These are phyloP conservation scores for Helianthus tuberosus DNA, from an alignment of 129 eudicot genomes.

Conservation along the genomic window DNA sequence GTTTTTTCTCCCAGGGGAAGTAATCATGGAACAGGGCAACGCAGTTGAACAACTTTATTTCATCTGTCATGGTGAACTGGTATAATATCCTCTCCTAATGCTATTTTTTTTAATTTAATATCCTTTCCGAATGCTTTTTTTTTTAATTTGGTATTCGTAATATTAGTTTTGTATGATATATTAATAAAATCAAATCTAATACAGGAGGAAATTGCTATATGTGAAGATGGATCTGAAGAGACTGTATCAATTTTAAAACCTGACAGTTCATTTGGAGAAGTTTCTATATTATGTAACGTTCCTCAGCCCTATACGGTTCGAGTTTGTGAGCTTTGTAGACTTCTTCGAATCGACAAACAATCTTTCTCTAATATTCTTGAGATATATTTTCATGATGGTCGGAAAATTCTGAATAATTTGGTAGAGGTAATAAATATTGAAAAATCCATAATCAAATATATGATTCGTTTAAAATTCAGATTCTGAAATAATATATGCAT, in stretches of 20 bases:
- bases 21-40: constrained; percentile 90
- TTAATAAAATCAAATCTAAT: constrained; percentile 2
- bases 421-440: constrained; percentile 62
- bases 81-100: constrained; percentile 32
- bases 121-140: constrained; percentile 11
- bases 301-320: constrained; percentile 94
- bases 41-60: constrained; percentile 94
- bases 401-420: constrained; percentile 71
- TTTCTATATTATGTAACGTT: constrained; percentile 83
- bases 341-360: constrained; percentile 89
- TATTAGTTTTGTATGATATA: background rate
- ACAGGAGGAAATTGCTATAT: constrained; percentile 83
- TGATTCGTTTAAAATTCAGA: background rate
- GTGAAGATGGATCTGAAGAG: constrained; percentile 77
- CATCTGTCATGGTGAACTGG: constrained; percentile 88
- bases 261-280: constrained; percentile 75
- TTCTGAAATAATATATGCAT: constrained; percentile 30
- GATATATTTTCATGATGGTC: constrained; percentile 89
- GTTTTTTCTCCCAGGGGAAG: constrained; percentile 99
- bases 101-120: constrained; percentile 7
- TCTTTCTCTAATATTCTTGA: constrained; percentile 87
- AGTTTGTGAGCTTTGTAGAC: constrained; percentile 83
- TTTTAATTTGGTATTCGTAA: background rate
- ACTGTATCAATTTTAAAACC: constrained; percentile 60
- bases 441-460: background rate